Base-by-base conservation (phyloP, 108 stramenopile genomes). In the Cyclotella sp. region DNA sequence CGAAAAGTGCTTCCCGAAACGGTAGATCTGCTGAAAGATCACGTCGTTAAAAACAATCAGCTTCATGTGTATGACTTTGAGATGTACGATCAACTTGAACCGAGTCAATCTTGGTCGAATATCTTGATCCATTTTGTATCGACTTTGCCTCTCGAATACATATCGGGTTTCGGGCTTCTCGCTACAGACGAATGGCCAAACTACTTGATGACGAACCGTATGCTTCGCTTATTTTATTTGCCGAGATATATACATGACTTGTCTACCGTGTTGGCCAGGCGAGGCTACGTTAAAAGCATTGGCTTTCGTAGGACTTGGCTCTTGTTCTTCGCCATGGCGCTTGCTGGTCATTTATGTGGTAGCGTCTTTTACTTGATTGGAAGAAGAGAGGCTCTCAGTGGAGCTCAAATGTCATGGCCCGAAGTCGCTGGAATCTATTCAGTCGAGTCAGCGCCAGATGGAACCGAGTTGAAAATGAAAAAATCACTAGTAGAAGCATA, bases 271-370 rank as follows among this genome's bases (percentile, higher is more conserved):
- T 28, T 80, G 21, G 81, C 49, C 12, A 42, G 54, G 39, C 40
- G 39, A 24, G 72, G 81, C 21, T 44, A 68, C 40, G 19, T 75
- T n/a, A 83, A 75, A 40, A 79, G 69, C 29, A 61, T 68, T 61
- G 85, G 85, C n/a, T 13, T 73, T 44, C 81, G 77, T 26, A 52
- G 85, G 24, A 73, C 81, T 14, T 82, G 81, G 77, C 26, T 61
- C 28, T 53, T 85, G 24, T 85, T 83, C 39, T 73, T 81, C 22
- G 27, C 78, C 14, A 85, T 85, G 85, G 81, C 78, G 9, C 45
- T 85, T 21, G 80, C 81, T 42, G 85, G 73, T 4, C 85, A 85
- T 79, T 83, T 71, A 73, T 78, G 81, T 45, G 81, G 77, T 13
- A 79, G 81, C 54, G 65, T 64, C 12, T 85, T 85, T 59, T 85